Conservation (phyloP, 169 alveolate species). For the Eimeria necatrix region DNA sequence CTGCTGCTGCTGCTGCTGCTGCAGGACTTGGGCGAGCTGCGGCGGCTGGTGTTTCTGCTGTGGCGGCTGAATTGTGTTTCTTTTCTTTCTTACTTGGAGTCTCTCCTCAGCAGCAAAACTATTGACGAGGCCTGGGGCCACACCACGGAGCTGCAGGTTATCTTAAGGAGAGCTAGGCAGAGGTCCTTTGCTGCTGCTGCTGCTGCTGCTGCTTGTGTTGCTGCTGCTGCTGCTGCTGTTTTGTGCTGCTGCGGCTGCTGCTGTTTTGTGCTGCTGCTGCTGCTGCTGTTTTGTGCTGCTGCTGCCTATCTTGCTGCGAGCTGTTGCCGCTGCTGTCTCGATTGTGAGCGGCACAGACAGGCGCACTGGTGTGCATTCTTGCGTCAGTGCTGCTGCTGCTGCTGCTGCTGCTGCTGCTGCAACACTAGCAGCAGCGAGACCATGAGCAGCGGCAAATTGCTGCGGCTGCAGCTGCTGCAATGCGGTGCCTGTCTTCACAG, state of each 20-base stretch:
- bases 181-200: constrained; percentile 54
- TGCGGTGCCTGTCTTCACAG: not conserved
- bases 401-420: no score
- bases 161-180: constrained; percentile 37
- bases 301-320: not conserved
- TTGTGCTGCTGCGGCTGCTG: no score
- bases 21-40: constrained; percentile 71
- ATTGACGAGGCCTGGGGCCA: constrained; percentile 51
- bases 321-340: constrained; percentile 18
- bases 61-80: constrained; percentile 43
- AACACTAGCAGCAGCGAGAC: no score
- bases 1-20: not conserved
- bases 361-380: not conserved
- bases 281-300: no score
- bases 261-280: no score
- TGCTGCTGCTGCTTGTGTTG: no score
- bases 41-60: constrained; percentile 25
- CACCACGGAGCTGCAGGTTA: constrained; percentile 61
- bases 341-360: not conserved
- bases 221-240: no score
- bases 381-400: no score
- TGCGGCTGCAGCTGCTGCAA: constrained; percentile 14
- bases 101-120: not conserved
- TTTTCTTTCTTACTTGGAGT: constrained; percentile 30
- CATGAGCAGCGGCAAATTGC: no score